Conservation (phyloP, 768 basidiomycete genomes). For the Termitomyces titanicus region DNA sequence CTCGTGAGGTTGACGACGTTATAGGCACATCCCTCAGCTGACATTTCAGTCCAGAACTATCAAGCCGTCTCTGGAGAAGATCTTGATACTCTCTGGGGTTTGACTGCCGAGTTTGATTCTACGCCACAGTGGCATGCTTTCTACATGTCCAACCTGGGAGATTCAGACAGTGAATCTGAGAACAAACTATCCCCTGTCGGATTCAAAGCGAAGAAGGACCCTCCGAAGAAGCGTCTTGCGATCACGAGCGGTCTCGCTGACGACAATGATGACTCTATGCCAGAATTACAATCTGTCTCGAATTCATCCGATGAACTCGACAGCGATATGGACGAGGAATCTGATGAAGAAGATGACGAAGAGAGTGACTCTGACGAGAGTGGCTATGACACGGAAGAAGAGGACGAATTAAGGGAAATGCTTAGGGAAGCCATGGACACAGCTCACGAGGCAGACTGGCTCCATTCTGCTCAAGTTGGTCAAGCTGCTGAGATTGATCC, state of each 20-base stretch:
- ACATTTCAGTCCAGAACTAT: slow-evolving; percentile 50
- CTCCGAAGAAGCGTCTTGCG: slow-evolving; percentile 42
- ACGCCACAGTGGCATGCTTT: slow-evolving; percentile 59
- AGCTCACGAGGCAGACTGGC: slow-evolving; percentile 56
- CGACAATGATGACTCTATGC: slow-evolving; percentile 57
- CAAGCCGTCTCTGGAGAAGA: slow-evolving; percentile 43
- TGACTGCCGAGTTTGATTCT: slow-evolving; percentile 46
- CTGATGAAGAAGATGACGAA: slow-evolving; percentile 33
- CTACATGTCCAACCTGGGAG: slow-evolving; percentile 27
- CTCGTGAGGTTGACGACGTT: slow-evolving; percentile 34
- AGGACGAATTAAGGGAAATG: slow-evolving; percentile 59
- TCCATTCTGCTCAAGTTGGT: slow-evolving; percentile 39
- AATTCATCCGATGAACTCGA: slow-evolving; percentile 48
- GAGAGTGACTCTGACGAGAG: slow-evolving; percentile 35
- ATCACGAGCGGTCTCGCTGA: slow-evolving; percentile 46
- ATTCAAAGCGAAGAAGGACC: slow-evolving; percentile 16
- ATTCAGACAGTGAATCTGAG: slow-evolving; percentile 26
- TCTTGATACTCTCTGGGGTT: slow-evolving; percentile 63
- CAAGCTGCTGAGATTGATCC: slow-evolving; percentile 36
- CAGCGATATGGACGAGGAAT: slow-evolving; percentile 29
- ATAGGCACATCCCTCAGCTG: slow-evolving; percentile 3
- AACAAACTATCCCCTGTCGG: slow-evolving; percentile 15
- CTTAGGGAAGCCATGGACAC: slow-evolving; percentile 72
- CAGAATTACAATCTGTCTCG: slow-evolving; percentile 62
- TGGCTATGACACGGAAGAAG: slow-evolving; percentile 64